phyloP scores from a whole-genome alignment of 805 yeast species.

The Cyberlindnera americana region DNA sequence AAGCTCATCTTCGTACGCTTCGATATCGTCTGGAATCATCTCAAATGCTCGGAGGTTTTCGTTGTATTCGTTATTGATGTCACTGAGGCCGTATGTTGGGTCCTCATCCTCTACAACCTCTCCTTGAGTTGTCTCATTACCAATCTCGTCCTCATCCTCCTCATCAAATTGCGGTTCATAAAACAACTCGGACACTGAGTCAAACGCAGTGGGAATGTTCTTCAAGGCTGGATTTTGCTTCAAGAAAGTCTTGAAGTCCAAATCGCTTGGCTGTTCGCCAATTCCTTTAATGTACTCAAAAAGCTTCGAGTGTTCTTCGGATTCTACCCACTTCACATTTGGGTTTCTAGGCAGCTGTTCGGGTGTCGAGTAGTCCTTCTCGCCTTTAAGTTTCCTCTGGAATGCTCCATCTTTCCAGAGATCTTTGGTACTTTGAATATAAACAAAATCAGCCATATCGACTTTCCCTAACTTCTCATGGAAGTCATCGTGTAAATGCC shows the following conservation, averaged over 20 bases:
- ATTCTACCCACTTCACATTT: constrained; percentile 39
- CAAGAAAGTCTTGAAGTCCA: constrained; percentile 22
- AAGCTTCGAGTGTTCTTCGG: constrained; percentile 33
- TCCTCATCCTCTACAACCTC: constrained; percentile 10
- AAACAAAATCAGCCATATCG: constrained; percentile 19
- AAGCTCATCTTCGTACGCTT: constrained; percentile 1
- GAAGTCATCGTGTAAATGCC: constrained; percentile 51
- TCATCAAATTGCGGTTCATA: constrained; percentile 24
- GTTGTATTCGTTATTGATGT: constrained; percentile 2
- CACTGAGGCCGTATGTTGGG: constrained; percentile 1
- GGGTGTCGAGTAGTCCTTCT: constrained; percentile 29
- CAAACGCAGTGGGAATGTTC: constrained; percentile 31
- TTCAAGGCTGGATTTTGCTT: constrained; percentile 24
- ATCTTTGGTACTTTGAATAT: constrained; percentile 46
- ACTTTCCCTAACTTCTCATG: constrained; percentile 31
- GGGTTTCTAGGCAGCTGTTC: constrained; percentile 27
- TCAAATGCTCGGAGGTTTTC: constrained; percentile 9
- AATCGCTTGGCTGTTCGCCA: constrained; percentile 2
- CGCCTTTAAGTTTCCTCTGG: constrained; percentile 43
- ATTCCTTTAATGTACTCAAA: constrained; percentile 30
- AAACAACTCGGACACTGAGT: constrained; percentile 30
- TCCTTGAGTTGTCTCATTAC: constrained; percentile 6
- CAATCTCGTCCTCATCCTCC: constrained; percentile 5
- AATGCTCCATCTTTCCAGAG: constrained; percentile 56
- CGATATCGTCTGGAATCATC: not conserved